phyloP scores from a whole-genome alignment of 192 early-diverging fungal genomes.

The Dissophora globulifera region DNA sequence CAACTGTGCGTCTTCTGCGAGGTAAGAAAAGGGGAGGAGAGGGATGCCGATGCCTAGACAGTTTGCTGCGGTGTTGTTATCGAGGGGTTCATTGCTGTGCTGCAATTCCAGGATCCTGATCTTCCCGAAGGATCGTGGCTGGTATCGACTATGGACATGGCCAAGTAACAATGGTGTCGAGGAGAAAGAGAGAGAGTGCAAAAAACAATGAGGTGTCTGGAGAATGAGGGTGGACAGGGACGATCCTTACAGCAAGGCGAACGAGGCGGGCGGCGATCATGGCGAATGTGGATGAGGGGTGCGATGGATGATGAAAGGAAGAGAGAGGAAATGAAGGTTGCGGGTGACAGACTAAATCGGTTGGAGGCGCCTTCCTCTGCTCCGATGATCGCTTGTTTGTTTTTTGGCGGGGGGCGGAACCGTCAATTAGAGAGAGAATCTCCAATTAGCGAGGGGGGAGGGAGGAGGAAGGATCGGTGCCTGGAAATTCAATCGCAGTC shows the following conservation, averaged over 20 bases:
- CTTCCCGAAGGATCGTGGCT: neutral
- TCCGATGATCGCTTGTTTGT: constrained; percentile 12
- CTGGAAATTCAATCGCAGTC: no score
- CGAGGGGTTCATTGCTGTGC: neutral
- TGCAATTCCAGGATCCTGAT: constrained; percentile 1
- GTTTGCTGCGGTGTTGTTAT: no score
- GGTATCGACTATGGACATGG: no score
- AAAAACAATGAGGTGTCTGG: no score
- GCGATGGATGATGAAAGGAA: neutral
- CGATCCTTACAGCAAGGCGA: constrained; percentile 37
- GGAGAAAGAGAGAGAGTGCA: no score
- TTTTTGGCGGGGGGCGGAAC: neutral
- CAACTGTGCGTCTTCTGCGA: no score
- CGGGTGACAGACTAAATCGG: neutral
- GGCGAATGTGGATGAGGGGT: neutral
- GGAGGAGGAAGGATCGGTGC: no score
- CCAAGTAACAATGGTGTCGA: neutral
- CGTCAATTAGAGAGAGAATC: neutral
- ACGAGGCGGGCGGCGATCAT: constrained; percentile 37
- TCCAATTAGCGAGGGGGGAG: no score
- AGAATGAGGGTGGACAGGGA: neutral
- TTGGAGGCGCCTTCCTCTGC: neutral
- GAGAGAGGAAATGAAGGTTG: neutral
- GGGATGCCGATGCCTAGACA: no score
- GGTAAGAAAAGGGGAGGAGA: no score